phyloP scores from a whole-genome alignment of 352 stramenopile species.

The Chrysophaeum taylorii region DNA sequence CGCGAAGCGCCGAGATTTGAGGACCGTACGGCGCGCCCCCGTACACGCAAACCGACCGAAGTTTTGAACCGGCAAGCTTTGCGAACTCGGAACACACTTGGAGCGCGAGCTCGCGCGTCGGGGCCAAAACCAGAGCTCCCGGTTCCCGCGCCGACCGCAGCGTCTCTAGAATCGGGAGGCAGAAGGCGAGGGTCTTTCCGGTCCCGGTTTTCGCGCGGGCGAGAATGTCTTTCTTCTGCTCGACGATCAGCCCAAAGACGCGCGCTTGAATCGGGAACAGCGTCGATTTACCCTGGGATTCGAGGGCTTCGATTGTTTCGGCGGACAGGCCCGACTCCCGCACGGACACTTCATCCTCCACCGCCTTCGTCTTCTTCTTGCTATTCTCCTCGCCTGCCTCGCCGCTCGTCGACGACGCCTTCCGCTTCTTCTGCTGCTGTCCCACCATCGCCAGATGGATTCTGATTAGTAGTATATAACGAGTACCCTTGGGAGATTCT shows the following conservation, averaged over 20 bases:
- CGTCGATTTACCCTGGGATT: conserved; percentile 58
- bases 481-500: too few relatives aligned
- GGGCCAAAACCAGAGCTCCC: conserved; percentile 46
- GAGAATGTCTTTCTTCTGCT: conserved; percentile 70
- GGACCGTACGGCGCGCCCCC: conserved; percentile 62
- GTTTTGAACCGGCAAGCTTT: conserved; percentile 37
- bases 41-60: conserved; percentile 58
- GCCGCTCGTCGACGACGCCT: too few relatives aligned
- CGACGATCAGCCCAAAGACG: conserved; percentile 74
- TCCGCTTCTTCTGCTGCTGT: too few relatives aligned
- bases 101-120: conserved; percentile 69
- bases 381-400: too few relatives aligned
- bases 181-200: conserved; percentile 75
- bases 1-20: conserved; percentile 56
- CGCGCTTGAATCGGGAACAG: conserved; percentile 80
- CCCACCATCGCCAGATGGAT: too few relatives aligned
- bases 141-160: conserved; percentile 47
- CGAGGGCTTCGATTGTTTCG: conserved; percentile 50
- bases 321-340: conserved; percentile 54
- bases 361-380: too few relatives aligned
- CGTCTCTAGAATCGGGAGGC: conserved; percentile 69
- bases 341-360: too few relatives aligned
- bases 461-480: too few relatives aligned
- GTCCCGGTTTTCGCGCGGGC: conserved; percentile 72
- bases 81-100: conserved; percentile 59